Evolutionary conservation across 148 eudicot genomes (phyloP).

Genomic region (Fagopyrum homotropicum): DNA sequence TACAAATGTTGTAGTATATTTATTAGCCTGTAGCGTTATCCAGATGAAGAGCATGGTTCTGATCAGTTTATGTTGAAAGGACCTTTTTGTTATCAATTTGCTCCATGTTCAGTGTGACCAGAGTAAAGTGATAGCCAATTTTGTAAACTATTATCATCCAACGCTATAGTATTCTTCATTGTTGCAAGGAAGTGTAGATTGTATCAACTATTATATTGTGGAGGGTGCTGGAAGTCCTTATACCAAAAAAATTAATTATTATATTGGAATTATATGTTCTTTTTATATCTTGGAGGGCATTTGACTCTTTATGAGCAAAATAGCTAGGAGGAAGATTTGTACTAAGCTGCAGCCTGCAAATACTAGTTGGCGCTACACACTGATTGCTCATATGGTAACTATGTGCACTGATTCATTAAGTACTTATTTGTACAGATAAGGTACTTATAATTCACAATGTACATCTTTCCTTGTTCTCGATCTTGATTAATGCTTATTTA

Average conservation of each 20-base stretch:
- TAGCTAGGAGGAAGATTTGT: background rate
- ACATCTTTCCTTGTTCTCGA: background rate
- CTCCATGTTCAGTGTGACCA: background rate
- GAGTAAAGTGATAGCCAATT: background rate
- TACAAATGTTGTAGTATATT: background rate
- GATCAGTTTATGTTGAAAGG: background rate
- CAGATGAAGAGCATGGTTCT: background rate
- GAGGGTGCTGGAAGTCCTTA: no score
- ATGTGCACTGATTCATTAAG: background rate
- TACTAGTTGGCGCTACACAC: background rate
- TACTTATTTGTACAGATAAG: background rate
- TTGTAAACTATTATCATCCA: background rate
- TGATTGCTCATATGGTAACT: no score
- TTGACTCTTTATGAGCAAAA: background rate
- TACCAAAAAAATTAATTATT: background rate
- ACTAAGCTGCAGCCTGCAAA: background rate
- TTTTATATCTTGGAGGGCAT: conserved; percentile 6
- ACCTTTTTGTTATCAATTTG: background rate
- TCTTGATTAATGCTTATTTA: background rate
- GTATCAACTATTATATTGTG: no score
- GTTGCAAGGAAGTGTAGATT: background rate
- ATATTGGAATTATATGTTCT: background rate
- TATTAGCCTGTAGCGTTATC: background rate
- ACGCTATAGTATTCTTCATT: background rate
- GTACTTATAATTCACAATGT: no score